Evolutionary conservation across 306 rosid genomes (phyloP).

Genomic region (Quercus suber): DNA sequence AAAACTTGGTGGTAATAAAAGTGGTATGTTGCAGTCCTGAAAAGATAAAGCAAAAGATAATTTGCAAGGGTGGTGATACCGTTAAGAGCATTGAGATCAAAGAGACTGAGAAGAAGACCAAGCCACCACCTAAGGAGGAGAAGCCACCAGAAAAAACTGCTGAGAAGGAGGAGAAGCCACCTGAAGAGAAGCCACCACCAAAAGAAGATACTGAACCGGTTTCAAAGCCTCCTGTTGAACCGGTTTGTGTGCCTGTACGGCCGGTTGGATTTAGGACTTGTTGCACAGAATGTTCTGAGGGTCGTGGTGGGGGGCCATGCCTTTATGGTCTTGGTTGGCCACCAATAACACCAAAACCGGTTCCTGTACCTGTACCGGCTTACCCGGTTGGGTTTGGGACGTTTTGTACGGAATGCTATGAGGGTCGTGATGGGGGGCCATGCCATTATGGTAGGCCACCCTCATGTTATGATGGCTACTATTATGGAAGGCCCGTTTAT

Average conservation of each 20-base stretch:
- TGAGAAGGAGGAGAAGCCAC: neutral
- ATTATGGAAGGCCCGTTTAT: too few species aligned
- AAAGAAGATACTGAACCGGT: too few species aligned
- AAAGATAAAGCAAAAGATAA: slow-evolving; percentile 57
- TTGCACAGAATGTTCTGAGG: slow-evolving; percentile 13
- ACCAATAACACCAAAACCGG: too few species aligned
- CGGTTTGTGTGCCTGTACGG: neutral
- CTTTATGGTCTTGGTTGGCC: too few species aligned
- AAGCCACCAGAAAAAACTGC: neutral
- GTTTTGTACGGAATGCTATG: slow-evolving; percentile 20
- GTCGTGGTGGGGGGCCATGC: too few species aligned
- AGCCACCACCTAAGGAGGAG: slow-evolving; percentile 2
- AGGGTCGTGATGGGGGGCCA: too few species aligned
- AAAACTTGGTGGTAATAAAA: slow-evolving; percentile 47
- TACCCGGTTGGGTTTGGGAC: slow-evolving; percentile 23
- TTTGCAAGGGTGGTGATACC: slow-evolving; percentile 52
- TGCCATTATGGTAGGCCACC: too few species aligned
- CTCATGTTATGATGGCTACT: too few species aligned
- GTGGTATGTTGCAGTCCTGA: slow-evolving; percentile 81
- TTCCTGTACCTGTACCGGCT: neutral
- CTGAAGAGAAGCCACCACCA: neutral
- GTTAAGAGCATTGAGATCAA: slow-evolving; percentile 71
- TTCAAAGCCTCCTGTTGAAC: neutral
- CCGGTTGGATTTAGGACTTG: slow-evolving; percentile 32
- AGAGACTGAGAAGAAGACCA: slow-evolving; percentile 20